phyloP scores from a whole-genome alignment of 2,329 filamentous ascomycete species.

The Clonostachys rosea region DNA sequence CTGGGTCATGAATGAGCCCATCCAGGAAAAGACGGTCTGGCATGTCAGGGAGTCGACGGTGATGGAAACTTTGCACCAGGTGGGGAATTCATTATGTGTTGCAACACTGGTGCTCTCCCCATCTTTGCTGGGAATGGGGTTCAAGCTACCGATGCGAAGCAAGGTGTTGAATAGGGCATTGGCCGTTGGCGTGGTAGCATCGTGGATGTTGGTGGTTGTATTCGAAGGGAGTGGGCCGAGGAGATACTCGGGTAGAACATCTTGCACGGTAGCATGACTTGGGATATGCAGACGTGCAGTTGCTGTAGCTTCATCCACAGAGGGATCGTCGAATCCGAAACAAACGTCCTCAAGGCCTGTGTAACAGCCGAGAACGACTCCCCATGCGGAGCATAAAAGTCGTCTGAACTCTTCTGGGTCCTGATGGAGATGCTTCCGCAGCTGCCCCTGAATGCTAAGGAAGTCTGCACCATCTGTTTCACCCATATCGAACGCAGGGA shows the following conservation, averaged over 20 bases:
- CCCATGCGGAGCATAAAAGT: conserved; percentile 5
- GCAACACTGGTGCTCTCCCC: conserved; percentile 3
- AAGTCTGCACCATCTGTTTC: conserved; percentile 4
- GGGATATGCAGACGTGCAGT: background rate
- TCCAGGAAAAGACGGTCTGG: conserved; percentile 17
- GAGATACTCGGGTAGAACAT: background rate
- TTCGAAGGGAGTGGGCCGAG: background rate
- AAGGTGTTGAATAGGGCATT: too few species aligned
- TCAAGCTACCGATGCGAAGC: background rate
- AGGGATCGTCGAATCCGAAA: conserved; percentile 6
- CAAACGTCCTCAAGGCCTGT: conserved; percentile 11
- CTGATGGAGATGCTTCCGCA: background rate
- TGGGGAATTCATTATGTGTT: background rate
- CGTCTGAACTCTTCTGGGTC: conserved; percentile 1
- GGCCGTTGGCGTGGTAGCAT: conserved; percentile 22
- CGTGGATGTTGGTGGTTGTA: conserved; percentile 28
- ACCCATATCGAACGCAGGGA: conserved; percentile 10
- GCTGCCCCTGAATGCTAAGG: background rate
- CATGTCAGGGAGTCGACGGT: conserved; percentile 9
- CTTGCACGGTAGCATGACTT: background rate
- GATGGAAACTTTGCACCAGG: conserved; percentile 11
- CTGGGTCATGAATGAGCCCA: conserved; percentile 30
- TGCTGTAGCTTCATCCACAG: background rate
- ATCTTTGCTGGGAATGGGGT: conserved; percentile 26
- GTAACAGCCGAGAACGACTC: conserved; percentile 9